These are phyloP conservation scores for Baudoinia panamericana DNA, from an alignment of 495 filamentous ascomycete genomes.

Conservation along the genomic window DNA sequence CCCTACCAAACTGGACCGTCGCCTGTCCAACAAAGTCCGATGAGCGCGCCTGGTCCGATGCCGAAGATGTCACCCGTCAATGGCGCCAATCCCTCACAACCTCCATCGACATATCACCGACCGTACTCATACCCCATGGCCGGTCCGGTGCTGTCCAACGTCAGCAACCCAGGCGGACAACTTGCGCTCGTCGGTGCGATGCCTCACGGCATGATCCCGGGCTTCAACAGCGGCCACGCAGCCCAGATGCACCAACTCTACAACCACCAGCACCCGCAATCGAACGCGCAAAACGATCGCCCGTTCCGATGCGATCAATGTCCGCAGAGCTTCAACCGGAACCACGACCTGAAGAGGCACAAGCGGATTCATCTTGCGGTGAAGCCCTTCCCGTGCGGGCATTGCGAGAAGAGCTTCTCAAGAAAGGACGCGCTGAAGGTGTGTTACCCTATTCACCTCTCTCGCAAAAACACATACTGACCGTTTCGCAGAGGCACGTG, in stretches of 20 bases:
- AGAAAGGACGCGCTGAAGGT: slow-evolving; percentile 97
- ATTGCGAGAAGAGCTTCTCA: slow-evolving; percentile 95
- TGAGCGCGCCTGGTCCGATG: slow-evolving; percentile 41
- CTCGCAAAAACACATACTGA: slow-evolving; percentile 21
- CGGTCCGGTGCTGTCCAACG: slow-evolving; percentile 65
- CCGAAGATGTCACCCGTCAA: slow-evolving; percentile 44
- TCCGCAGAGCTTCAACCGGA: slow-evolving; percentile 86
- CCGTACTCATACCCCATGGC: slow-evolving; percentile 41
- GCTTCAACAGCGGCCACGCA: slow-evolving; percentile 45
- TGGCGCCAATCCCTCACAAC: no score
- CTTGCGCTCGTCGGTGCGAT: slow-evolving; percentile 57
- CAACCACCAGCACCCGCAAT: slow-evolving; percentile 35
- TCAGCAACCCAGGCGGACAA: slow-evolving; percentile 56
- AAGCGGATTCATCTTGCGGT: slow-evolving; percentile 89
- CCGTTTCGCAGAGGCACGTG: slow-evolving; percentile 58
- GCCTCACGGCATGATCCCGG: slow-evolving; percentile 34
- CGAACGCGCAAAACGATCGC: slow-evolving; percentile 51
- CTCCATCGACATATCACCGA: slow-evolving; percentile 37
- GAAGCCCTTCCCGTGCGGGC: slow-evolving; percentile 84
- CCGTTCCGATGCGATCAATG: slow-evolving; percentile 94
- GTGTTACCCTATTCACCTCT: slow-evolving; percentile 20
- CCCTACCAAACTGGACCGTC: slow-evolving; percentile 44
- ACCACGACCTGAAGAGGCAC: slow-evolving; percentile 93
- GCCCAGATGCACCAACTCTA: slow-evolving; percentile 45
- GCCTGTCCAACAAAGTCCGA: slow-evolving; percentile 46